Conservation (phyloP, 1,284 basidiomycete species). For the Cerrena zonata region DNA sequence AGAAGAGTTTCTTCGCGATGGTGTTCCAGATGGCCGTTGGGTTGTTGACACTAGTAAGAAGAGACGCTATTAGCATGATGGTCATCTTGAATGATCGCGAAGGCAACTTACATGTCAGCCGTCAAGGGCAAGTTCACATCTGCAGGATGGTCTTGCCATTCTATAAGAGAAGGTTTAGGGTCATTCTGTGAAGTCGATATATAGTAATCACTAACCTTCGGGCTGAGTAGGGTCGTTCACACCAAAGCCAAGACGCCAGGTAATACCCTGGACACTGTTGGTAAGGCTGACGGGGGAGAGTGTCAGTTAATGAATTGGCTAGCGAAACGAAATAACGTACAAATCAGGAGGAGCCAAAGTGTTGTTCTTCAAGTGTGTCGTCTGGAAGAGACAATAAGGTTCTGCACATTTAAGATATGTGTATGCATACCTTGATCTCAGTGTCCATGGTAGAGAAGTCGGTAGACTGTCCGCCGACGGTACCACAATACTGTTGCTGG, state of each 20-base stretch:
- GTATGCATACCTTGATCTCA: conserved; percentile 43
- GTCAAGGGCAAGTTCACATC: conserved; percentile 47
- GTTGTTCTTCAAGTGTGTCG: conserved; percentile 48
- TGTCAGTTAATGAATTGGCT: conserved; percentile 7
- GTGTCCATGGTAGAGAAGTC: conserved; percentile 53
- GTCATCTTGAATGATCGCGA: neutral
- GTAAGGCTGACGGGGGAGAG: conserved; percentile 35
- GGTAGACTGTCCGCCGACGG: conserved; percentile 55
- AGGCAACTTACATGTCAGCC: conserved; percentile 37
- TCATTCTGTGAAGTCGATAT: neutral
- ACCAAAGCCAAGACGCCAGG: conserved; percentile 59
- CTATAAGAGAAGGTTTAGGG: conserved; percentile 22
- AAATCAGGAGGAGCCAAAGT: conserved; percentile 57
- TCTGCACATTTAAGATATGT: neutral
- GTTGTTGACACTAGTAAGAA: conserved; percentile 37
- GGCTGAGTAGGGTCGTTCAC: conserved; percentile 45
- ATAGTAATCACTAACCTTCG: conserved; percentile 38
- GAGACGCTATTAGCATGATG: neutral
- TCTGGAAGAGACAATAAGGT: conserved; percentile 25
- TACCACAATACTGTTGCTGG: conserved; percentile 55
- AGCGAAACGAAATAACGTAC: conserved; percentile 37
- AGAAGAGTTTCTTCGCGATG: conserved; percentile 30
- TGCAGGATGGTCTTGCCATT: conserved; percentile 56
- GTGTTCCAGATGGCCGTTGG: conserved; percentile 45
- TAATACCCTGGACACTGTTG: conserved; percentile 53